Base-by-base conservation (phyloP, 805 yeast species). In the Candida ortonii region DNA sequence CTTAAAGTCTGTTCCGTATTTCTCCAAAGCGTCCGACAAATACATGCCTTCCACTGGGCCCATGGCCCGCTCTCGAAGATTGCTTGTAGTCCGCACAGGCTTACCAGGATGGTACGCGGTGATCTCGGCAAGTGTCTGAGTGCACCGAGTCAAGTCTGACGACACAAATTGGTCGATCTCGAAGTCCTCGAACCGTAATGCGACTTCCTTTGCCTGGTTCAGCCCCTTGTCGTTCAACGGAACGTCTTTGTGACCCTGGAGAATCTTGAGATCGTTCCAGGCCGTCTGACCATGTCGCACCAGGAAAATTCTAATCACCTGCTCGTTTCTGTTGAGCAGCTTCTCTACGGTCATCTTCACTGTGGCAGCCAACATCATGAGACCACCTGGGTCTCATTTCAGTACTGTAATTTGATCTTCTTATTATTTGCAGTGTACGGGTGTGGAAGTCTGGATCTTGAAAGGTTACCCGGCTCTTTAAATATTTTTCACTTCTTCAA, bases 261-360 rank as follows among this genome's bases (percentile, higher is more conserved):
- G 58, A 30, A 82, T 80, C 58, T 77, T 80, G 34, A 70, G 53
- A 23, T 69, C 67, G 53, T 86, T 86, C 57, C 80, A 79, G 37
- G 78, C 78, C 0, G 96, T 86, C 55, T 83, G 93, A 1, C 95
- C 96, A 49, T 86, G 96, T 50, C 96, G 73, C 4, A 86, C 74
- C 5, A 85, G 56, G 44, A 81, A 80, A 3, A 84, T 37, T 8
- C 67, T 44, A 6, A 57, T 39, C 6, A 32, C 43, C 5, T 23
- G 14, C 3, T 17, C 15, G 28, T 51, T 45, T 10, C 33, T 30
- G 27, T 56, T 59, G 9, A 39, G 34, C 22, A 45, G 36, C 18
- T 38, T 36, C 25, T 36, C 44, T 5, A 43, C 38, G 7, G 55
- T 49, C 55, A 52, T 50, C n/a, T n/a, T n/a, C n/a, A n/a, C n/a